Evolutionary conservation across 768 basidiomycete genomes (phyloP).

Genomic region (Lentinula aciculospora): DNA sequence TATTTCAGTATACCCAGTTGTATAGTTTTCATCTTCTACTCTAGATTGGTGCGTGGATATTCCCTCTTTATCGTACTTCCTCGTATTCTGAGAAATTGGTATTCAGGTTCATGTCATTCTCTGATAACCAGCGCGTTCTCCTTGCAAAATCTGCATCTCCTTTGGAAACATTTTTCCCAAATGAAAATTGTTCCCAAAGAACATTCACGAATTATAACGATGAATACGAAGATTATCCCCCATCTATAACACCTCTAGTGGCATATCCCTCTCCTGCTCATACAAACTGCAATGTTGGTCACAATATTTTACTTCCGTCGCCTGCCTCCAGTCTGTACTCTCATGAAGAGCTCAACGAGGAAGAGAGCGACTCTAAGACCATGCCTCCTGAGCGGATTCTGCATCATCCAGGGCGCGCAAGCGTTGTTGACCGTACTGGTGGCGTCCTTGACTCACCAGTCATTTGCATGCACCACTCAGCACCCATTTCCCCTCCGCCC

Average conservation of each 20-base stretch:
- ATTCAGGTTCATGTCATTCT: not conserved
- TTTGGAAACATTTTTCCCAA: not conserved
- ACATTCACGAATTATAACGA: not conserved
- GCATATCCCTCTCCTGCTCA: not conserved
- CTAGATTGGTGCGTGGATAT: not conserved
- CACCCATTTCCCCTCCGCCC: not conserved
- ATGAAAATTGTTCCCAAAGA: too few species aligned
- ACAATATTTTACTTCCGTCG: not conserved
- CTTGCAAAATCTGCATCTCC: not conserved
- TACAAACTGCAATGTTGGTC: not conserved
- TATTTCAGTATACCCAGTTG: not conserved
- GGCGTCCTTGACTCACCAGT: constrained; percentile 1
- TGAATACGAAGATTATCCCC: not conserved
- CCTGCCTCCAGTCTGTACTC: not conserved
- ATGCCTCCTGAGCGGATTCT: too few species aligned
- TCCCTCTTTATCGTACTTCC: not conserved
- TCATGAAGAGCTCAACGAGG: not conserved
- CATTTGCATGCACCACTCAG: not conserved
- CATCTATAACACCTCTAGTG: not conserved
- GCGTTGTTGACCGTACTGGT: not conserved
- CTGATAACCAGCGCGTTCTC: not conserved
- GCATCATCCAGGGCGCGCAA: not conserved
- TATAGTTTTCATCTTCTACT: not conserved
- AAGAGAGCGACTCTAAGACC: not conserved
- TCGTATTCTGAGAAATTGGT: not conserved